phyloP scores from a whole-genome alignment of 768 basidiomycete genomes.

The Candolleomyces eurysporus region DNA sequence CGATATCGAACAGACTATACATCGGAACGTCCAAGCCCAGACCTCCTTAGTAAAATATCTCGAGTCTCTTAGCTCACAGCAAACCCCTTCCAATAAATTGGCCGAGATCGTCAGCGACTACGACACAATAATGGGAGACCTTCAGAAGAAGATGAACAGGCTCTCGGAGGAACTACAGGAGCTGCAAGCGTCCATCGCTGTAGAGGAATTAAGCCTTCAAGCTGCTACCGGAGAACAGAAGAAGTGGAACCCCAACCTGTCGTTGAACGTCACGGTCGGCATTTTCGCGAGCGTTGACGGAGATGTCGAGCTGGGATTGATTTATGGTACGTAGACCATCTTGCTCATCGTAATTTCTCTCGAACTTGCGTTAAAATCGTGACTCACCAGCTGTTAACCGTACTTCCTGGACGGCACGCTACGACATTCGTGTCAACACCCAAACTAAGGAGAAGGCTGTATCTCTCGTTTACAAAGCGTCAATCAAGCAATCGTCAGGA shows the following conservation, averaged over 20 bases:
- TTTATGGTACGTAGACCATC: constrained; percentile 31
- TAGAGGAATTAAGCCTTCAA: not conserved
- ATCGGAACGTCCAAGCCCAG: not conserved
- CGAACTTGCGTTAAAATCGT: not conserved
- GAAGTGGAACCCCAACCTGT: constrained; percentile 19
- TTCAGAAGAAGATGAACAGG: no score
- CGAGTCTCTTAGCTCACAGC: not conserved
- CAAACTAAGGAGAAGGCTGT: constrained; percentile 35
- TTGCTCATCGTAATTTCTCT: not conserved
- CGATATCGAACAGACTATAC: constrained; percentile 23
- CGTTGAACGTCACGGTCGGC: constrained; percentile 27
- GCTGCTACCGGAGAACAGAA: not conserved
- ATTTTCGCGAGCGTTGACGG: constrained; percentile 34
- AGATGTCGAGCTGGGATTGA: constrained; percentile 32
- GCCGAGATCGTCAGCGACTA: no score
- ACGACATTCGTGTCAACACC: constrained; percentile 43
- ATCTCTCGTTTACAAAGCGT: constrained; percentile 37
- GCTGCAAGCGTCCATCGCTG: not conserved
- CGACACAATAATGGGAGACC: no score
- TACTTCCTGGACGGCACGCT: constrained; percentile 37
- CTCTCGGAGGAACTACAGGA: no score
- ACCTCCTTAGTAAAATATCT: no score
- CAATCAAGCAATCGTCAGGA: constrained; percentile 40
- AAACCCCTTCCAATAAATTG: no score
- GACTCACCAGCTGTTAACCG: constrained; percentile 29